These are phyloP conservation scores for Wickerhamomyces kurtzmanii DNA, from an alignment of 805 yeast genomes.

Conservation along the genomic window DNA sequence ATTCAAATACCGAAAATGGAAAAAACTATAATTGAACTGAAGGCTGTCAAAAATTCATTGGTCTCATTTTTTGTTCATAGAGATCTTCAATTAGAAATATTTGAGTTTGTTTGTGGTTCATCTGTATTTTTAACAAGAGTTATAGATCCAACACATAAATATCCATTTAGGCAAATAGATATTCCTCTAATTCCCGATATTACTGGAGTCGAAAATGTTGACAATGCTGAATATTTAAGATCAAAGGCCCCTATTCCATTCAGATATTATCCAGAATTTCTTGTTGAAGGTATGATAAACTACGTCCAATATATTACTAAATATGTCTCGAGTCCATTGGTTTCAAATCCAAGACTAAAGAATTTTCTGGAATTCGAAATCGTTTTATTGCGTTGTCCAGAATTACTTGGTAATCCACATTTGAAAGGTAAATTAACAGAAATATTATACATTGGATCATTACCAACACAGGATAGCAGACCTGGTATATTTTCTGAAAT, in stretches of 20 bases:
- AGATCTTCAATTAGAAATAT: conserved; percentile 50
- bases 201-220: conserved; percentile 55
- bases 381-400: conserved; percentile 73
- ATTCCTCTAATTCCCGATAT: conserved; percentile 56
- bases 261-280: conserved; percentile 77
- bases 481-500: conserved; percentile 70
- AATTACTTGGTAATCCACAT: conserved; percentile 84
- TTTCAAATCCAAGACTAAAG: conserved; percentile 39
- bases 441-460: conserved; percentile 64
- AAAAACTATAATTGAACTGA: conserved; percentile 25
- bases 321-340: conserved; percentile 47
- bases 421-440: conserved; percentile 80
- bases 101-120: conserved; percentile 72
- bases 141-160: conserved; percentile 62
- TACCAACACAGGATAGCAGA: conserved; percentile 39
- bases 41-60: conserved; percentile 44
- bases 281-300: conserved; percentile 72
- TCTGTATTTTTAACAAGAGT: conserved; percentile 61
- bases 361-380: conserved; percentile 64
- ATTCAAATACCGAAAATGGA: conserved; percentile 42
- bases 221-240: conserved; percentile 64
- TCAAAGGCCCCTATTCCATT: conserved; percentile 64
- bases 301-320: conserved; percentile 55
- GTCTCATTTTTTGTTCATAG: conserved; percentile 53
- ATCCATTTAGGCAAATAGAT: conserved; percentile 39